These are phyloP conservation scores for Nepenthes mirabilis DNA, from an alignment of 148 eudicot genomes.

Conservation along the genomic window DNA sequence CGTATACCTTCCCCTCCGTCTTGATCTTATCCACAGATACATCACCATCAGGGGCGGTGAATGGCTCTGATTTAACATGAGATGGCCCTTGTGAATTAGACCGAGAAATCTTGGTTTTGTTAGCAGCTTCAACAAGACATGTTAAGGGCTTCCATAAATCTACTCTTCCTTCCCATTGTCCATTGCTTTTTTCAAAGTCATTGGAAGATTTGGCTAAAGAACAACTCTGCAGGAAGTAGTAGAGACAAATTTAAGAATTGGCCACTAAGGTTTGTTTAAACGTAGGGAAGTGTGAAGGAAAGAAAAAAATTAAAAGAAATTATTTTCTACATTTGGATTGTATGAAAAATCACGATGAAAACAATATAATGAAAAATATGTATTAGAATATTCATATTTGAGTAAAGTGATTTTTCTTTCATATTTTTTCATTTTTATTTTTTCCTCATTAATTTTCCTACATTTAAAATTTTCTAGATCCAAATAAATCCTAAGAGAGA, in stretches of 20 bases:
- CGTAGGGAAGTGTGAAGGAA: too few species aligned
- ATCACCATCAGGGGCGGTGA: conserved; percentile 20
- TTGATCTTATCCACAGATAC: conserved; percentile 23
- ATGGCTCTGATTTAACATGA: conserved; percentile 36
- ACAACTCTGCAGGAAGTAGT: conserved; percentile 34
- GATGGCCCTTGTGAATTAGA: conserved; percentile 41
- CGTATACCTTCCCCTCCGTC: conserved; percentile 33
- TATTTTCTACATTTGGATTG: too few species aligned
- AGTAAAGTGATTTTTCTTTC: background rate
- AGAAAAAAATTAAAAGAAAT: too few species aligned
- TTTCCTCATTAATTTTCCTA: too few species aligned
- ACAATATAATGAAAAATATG: too few species aligned
- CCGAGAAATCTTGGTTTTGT: conserved; percentile 66
- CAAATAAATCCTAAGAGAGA: background rate
- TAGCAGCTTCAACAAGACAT: conserved; percentile 84
- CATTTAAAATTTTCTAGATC: too few species aligned
- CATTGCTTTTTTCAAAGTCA: conserved; percentile 30
- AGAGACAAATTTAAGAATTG: too few species aligned
- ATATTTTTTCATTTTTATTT: too few species aligned
- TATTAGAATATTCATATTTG: background rate
- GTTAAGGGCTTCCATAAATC: conserved; percentile 85
- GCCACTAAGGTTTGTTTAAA: too few species aligned
- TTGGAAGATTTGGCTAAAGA: conserved; percentile 38
- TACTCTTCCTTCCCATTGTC: conserved; percentile 46
- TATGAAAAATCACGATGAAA: too few species aligned